Percentiles rank a stretch among this genome's conserved stretches.
phyloP scores from a whole-genome alignment of 148 eudicot species.

The Chenopodium formosanum region DNA sequence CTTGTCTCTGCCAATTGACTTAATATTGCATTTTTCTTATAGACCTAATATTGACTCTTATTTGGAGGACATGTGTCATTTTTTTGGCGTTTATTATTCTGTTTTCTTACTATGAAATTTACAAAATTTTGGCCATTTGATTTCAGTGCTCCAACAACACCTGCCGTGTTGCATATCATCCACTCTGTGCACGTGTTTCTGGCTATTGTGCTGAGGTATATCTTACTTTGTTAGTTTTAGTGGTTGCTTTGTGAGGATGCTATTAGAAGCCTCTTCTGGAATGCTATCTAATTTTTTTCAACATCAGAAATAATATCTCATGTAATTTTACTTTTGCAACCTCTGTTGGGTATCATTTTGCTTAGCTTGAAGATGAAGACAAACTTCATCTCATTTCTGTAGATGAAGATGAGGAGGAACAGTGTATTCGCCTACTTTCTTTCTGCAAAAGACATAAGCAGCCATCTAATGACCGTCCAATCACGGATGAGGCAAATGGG shows the following conservation, averaged over 20 bases:
- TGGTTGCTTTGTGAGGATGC: slow-evolving; percentile 4
- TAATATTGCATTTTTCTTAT: background rate
- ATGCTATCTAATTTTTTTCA: background rate
- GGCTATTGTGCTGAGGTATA: slow-evolving; percentile 91
- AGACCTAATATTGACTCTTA: background rate
- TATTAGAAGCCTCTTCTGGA: background rate
- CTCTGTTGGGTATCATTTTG: slow-evolving; percentile 1
- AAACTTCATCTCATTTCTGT: slow-evolving; percentile 62
- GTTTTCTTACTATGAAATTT: background rate
- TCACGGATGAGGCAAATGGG: slow-evolving; percentile 42
- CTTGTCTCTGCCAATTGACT: background rate
- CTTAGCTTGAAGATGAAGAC: slow-evolving; percentile 86
- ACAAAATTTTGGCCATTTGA: background rate
- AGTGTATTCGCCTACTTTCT: slow-evolving; percentile 85
- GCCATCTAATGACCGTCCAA: slow-evolving; percentile 46
- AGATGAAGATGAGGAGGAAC: slow-evolving; percentile 92
- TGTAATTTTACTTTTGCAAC: background rate
- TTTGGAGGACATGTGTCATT: background rate
- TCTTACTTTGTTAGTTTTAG: slow-evolving; percentile 4
- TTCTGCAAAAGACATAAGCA: slow-evolving; percentile 84
- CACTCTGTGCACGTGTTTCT: slow-evolving; percentile 97
- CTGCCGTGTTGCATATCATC: slow-evolving; percentile 93
- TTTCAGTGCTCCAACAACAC: slow-evolving; percentile 82
- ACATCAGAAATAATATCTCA: slow-evolving; percentile 1
- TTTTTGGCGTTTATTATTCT: background rate